These are phyloP conservation scores for Claviceps monticola DNA, from an alignment of 2,329 filamentous ascomycete genomes.

Conservation along the genomic window DNA sequence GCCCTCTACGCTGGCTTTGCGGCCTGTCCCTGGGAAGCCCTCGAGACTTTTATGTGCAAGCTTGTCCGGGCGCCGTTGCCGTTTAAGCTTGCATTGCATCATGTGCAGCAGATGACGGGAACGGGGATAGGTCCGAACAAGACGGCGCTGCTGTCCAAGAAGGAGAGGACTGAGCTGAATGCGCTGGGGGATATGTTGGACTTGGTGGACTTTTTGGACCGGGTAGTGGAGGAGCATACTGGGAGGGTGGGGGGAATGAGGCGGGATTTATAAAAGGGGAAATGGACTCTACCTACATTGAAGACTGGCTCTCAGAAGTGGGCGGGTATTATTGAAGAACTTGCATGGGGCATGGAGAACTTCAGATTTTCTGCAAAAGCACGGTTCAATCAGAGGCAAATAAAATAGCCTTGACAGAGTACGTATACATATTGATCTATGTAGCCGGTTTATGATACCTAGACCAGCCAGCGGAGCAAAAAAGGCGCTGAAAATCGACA, in stretches of 20 bases:
- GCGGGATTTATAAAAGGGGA: conserved; percentile 17
- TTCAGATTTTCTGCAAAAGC: too few species aligned
- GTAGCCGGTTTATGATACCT: too few species aligned
- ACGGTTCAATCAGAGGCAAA: too few species aligned
- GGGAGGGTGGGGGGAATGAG: conserved; percentile 18
- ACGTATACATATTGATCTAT: too few species aligned
- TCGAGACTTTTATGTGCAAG: conserved; percentile 48
- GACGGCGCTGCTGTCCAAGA: conserved; percentile 37
- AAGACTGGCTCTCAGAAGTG: too few species aligned
- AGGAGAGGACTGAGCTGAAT: conserved; percentile 38
- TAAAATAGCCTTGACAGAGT: too few species aligned
- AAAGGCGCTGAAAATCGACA: too few species aligned
- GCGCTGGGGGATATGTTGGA: conserved; percentile 40
- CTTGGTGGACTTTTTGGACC: conserved; percentile 46
- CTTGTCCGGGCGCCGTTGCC: conserved; percentile 44
- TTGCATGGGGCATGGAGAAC: too few species aligned
- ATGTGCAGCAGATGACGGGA: conserved; percentile 52
- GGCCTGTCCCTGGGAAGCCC: conserved; percentile 46
- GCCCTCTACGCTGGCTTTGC: conserved; percentile 46
- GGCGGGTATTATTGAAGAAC: too few species aligned
- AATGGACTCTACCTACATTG: too few species aligned
- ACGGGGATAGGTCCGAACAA: conserved; percentile 42
- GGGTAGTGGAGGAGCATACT: conserved; percentile 25
- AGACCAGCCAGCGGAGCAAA: too few species aligned
- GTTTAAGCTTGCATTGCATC: conserved; percentile 49